Conservation (phyloP, 306 rosid genomes). For the Vigna hirtella region DNA sequence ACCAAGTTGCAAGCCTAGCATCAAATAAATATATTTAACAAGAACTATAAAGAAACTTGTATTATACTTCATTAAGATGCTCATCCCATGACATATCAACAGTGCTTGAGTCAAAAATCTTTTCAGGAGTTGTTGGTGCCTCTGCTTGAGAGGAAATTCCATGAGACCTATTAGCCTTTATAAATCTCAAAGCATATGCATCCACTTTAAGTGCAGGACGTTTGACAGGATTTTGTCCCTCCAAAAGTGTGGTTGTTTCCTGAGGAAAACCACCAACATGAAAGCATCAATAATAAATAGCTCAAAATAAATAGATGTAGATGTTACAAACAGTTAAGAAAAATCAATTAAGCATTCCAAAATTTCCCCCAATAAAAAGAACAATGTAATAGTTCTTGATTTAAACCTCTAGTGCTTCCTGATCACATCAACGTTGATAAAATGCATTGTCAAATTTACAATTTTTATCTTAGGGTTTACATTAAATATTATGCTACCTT, state of each 20-base stretch:
- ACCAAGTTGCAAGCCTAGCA: neutral
- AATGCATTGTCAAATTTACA: neutral
- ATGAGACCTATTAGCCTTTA: conserved; percentile 61
- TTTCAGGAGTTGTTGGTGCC: conserved; percentile 72
- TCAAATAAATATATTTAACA: conserved; percentile 37
- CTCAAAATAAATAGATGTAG: neutral
- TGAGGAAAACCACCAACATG: conserved; percentile 49
- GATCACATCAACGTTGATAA: neutral
- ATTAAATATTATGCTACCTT: neutral
- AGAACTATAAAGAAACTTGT: conserved; percentile 37
- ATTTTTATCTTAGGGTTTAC: neutral
- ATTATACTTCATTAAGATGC: conserved; percentile 71
- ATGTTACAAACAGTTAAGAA: neutral
- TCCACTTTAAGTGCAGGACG: conserved; percentile 52
- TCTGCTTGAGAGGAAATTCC: conserved; percentile 58
- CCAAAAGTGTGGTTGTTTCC: conserved; percentile 60
- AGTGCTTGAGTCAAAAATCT: conserved; percentile 60
- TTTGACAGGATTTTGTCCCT: conserved; percentile 48
- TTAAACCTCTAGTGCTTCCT: neutral
- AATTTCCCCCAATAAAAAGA: neutral
- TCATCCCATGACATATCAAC: conserved; percentile 70
- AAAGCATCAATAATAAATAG: conserved; percentile 31
- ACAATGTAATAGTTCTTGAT: neutral
- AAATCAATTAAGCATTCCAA: neutral
- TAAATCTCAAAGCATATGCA: conserved; percentile 74